A percentile compares a stretch with the other conserved stretches of the same genome.
These are phyloP conservation scores for Ustilago hordei DNA, from an alignment of 1,284 basidiomycete genomes.

Conservation along the genomic window DNA sequence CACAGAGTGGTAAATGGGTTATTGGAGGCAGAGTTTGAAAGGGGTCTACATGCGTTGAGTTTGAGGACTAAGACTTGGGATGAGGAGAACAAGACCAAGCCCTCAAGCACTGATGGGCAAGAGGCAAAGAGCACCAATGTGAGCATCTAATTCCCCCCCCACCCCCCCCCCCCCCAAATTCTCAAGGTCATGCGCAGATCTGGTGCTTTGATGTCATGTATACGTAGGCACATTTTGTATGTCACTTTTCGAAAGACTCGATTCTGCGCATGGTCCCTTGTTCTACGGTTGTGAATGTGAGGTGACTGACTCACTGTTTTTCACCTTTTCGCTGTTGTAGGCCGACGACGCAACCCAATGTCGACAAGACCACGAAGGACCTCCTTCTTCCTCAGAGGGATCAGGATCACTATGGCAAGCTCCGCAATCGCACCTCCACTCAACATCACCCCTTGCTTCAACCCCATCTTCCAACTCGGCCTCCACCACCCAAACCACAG, in stretches of 20 bases:
- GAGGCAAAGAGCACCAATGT: constrained; percentile 24
- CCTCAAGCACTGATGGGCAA: not conserved
- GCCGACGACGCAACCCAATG: constrained; percentile 24
- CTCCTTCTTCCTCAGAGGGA: not conserved
- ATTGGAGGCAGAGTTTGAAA: constrained; percentile 59
- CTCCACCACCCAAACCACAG: constrained; percentile 1
- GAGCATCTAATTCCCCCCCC: constrained; percentile 17
- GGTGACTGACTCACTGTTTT: not conserved
- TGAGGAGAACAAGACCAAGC: constrained; percentile 44
- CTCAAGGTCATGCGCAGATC: constrained; percentile 20
- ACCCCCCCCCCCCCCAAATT: not conserved
- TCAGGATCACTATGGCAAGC: constrained; percentile 31
- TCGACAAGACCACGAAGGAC: not conserved
- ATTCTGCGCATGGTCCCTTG: constrained; percentile 3
- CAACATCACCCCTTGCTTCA: constrained; percentile 27
- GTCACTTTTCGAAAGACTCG: not conserved
- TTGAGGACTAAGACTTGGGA: constrained; percentile 64
- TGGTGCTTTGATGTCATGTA: constrained; percentile 2
- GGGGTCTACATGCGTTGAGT: constrained; percentile 65
- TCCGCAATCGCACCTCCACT: constrained; percentile 30
- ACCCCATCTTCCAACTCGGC: not conserved
- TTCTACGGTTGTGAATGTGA: not conserved
- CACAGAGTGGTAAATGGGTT: constrained; percentile 65
- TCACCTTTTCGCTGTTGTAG: not conserved
- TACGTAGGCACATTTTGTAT: not conserved